Base-by-base conservation (phyloP, 2,329 filamentous ascomycete species). In the Dothistroma septosporum region DNA sequence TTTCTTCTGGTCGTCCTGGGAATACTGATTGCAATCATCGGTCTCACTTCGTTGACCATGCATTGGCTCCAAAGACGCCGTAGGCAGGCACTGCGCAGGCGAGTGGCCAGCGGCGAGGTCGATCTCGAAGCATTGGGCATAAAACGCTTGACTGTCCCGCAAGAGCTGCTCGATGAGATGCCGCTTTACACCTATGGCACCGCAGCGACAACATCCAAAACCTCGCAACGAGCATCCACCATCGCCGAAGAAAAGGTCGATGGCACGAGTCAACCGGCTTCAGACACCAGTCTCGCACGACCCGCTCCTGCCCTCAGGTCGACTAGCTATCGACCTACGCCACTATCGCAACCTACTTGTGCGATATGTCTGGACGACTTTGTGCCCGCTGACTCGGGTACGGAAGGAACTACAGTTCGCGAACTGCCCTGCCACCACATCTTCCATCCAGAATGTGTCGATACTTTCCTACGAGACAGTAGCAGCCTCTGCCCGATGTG, bases 401-500 rank as follows among this genome's bases (percentile, higher is more conserved):
- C 57, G 7, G 63, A 66, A 53, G 71, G 70, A 35, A 69, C 90
- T 0, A 83, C 86, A 21, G 92, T 97, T 58, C 88, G 92, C 58
- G 90, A 97, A 75, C 80, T 97, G 2, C 86, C 91, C 0, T 99
- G 94, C 69, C 87, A 89, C 0, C 94, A 99, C 73, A 93, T 97
- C 59, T 99, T 92, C 75, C 93, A 99, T 67, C 88, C 90, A 0
- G 88, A 90, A 65, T 99, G 94, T 71, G 92, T 97, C 65, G 92
- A 97, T 71, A 84, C 87, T 22, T 96, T 94, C 69, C 80, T 97
- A 12, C 81, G 83, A 48, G 82, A 86, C 58, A 88, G 88, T 71
- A 95, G 90, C 72, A 95, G 90, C 19, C 81, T 97, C 1, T 99
- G 94, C 70, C 93, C 94, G 0, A 80, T 96, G 68, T 99, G 94